Percentiles rank a stretch among this genome's conserved stretches.
Conservation (phyloP, 495 filamentous ascomycete species). For the Chaetomidium leptoderma region DNA sequence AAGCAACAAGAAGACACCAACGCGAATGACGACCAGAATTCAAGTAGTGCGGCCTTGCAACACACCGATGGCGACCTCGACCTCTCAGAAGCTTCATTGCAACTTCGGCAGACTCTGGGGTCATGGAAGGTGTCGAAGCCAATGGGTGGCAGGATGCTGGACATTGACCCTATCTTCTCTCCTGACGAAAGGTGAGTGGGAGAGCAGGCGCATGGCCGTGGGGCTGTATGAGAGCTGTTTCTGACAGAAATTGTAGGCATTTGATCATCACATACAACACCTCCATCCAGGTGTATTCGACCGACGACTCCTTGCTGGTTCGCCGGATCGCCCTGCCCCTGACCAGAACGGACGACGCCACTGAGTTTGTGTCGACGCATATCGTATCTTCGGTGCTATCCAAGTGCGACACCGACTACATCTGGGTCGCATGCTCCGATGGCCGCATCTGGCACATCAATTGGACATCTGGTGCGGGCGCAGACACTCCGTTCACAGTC, state of each 20-base stretch:
- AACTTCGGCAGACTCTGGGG: constrained; percentile 1
- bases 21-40: not conserved
- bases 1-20: constrained; percentile 16
- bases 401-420: constrained; percentile 48
- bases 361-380: constrained; percentile 24
- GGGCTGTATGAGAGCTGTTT: constrained; percentile 16
- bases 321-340: constrained; percentile 52
- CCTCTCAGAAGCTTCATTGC: constrained; percentile 15
- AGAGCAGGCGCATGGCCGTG: not conserved
- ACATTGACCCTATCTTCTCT: constrained; percentile 75
- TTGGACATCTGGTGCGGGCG: constrained; percentile 60
- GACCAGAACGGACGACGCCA: constrained; percentile 22
- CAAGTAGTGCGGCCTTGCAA: not conserved
- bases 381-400: constrained; percentile 59
- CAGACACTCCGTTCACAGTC: constrained; percentile 33
- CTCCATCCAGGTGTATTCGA: constrained; percentile 75
- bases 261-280: constrained; percentile 59
- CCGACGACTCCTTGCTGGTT: constrained; percentile 70
- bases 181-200: constrained; percentile 69
- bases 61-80: constrained; percentile 14
- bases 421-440: constrained; percentile 66
- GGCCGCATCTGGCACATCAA: constrained; percentile 69
- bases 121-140: constrained; percentile 58
- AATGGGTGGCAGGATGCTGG: constrained; percentile 63
- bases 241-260: constrained; percentile 51